phyloP scores from a whole-genome alignment of 2,329 filamentous ascomycete species.

The Trichoderma guizhouense region DNA sequence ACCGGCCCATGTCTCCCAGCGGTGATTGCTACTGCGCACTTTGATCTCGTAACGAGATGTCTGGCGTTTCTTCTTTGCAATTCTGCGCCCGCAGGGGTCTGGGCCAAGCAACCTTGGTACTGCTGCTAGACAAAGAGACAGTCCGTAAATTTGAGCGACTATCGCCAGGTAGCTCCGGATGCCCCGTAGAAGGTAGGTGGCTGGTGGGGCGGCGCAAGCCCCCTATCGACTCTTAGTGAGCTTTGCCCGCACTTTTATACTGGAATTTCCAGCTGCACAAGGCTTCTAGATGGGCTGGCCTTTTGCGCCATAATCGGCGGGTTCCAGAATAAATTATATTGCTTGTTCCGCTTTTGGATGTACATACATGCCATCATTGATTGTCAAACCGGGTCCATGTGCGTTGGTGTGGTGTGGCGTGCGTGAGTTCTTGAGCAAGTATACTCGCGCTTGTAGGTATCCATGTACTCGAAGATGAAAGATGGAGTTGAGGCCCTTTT shows the following conservation, averaged over 20 bases:
- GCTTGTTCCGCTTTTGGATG: not conserved
- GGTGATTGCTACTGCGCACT: not conserved
- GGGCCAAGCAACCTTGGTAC: not conserved
- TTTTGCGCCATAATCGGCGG: not conserved
- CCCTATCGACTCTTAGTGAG: constrained; percentile 5
- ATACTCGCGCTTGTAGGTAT: not conserved
- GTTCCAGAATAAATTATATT: constrained; percentile 5
- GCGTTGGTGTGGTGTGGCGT: too few relatives aligned
- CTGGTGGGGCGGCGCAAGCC: not conserved
- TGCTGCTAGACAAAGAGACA: not conserved
- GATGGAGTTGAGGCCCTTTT: not conserved
- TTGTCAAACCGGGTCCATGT: not conserved
- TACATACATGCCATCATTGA: not conserved
- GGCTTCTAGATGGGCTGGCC: not conserved
- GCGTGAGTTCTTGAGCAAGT: not conserved
- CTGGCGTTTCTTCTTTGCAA: not conserved
- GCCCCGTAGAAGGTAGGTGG: not conserved
- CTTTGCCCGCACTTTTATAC: not conserved
- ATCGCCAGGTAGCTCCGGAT: constrained; percentile 14
- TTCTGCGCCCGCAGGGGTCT: constrained; percentile 11
- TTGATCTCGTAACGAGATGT: not conserved
- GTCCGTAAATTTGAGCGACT: constrained; percentile 8
- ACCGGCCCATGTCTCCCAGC: not conserved
- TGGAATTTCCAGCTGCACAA: not conserved
- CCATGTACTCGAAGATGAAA: not conserved